Conservation (phyloP, 257 asterid genomes). For the Solanum phureja region DNA sequence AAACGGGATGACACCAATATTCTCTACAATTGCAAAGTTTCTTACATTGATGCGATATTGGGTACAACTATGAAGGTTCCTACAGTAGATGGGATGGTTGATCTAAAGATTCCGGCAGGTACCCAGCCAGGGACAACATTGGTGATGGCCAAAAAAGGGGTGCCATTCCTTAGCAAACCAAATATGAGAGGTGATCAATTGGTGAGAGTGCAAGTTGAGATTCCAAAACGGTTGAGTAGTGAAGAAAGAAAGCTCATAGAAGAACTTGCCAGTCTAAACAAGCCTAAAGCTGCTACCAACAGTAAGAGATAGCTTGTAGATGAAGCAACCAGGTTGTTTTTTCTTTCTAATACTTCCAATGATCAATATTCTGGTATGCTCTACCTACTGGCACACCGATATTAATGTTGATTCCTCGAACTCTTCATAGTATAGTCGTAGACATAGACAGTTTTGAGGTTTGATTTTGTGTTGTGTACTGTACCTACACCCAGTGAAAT, state of each 20-base stretch:
- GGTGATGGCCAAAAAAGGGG: constrained; percentile 91
- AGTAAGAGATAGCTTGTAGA: constrained; percentile 36
- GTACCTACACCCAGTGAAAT: not conserved
- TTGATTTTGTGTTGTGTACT: not conserved
- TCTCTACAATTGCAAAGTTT: constrained; percentile 75
- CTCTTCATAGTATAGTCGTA: not conserved
- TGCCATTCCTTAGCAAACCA: constrained; percentile 58
- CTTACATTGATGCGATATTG: constrained; percentile 78
- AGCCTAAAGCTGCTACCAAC: constrained; percentile 47
- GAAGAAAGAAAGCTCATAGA: constrained; percentile 91
- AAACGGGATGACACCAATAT: constrained; percentile 81
- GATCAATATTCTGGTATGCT: not conserved
- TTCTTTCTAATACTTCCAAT: not conserved
- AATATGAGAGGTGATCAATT: constrained; percentile 94
- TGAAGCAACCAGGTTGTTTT: not conserved
- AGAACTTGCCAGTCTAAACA: constrained; percentile 70
- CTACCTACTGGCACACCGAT: not conserved
- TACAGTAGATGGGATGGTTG: constrained; percentile 86
- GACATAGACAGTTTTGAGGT: not conserved
- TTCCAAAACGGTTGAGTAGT: constrained; percentile 72
- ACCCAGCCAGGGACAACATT: constrained; percentile 92
- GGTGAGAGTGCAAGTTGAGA: constrained; percentile 94
- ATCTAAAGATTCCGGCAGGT: constrained; percentile 78
- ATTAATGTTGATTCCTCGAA: not conserved
- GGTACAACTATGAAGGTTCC: constrained; percentile 83